Evolutionary conservation across 2,329 filamentous ascomycete genomes (phyloP).

Genomic region (Neurospora sp.): DNA sequence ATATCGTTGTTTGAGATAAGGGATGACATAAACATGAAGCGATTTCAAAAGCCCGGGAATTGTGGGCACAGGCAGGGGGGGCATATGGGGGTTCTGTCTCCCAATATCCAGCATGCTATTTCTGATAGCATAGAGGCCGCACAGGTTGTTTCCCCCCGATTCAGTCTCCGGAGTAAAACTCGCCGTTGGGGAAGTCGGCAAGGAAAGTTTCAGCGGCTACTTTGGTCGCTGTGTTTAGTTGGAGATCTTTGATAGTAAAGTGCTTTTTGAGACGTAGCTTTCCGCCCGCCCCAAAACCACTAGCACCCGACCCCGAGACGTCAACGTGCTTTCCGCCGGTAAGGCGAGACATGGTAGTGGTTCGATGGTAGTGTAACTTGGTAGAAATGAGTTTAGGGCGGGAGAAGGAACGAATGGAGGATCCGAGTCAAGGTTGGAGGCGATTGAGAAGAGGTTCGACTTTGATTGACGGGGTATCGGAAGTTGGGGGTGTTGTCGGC

Average conservation of each 20-base stretch:
- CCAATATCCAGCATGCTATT: neutral
- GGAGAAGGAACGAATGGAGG: neutral
- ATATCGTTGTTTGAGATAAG: too few relatives aligned
- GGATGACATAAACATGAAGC: too few relatives aligned
- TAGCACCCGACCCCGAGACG: neutral
- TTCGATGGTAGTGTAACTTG: neutral
- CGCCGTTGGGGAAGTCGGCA: neutral
- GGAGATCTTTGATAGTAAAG: too few relatives aligned
- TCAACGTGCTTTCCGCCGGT: neutral
- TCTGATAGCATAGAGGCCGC: neutral
- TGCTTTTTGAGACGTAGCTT: neutral
- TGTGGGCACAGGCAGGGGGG: accelerated
- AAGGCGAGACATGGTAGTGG: neutral
- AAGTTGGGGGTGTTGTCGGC: neutral
- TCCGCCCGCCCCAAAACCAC: neutral
- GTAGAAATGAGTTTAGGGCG: neutral
- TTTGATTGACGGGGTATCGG: neutral
- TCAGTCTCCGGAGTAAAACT: neutral
- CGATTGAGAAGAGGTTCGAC: neutral
- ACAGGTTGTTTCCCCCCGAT: neutral
- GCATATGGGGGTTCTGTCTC: neutral
- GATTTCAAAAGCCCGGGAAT: neutral
- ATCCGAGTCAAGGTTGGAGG: neutral
- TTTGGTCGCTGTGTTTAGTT: neutral
- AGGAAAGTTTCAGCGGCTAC: neutral